Evolutionary conservation across 495 filamentous ascomycete species (phyloP).

Genomic region (Letharia columbiana): DNA sequence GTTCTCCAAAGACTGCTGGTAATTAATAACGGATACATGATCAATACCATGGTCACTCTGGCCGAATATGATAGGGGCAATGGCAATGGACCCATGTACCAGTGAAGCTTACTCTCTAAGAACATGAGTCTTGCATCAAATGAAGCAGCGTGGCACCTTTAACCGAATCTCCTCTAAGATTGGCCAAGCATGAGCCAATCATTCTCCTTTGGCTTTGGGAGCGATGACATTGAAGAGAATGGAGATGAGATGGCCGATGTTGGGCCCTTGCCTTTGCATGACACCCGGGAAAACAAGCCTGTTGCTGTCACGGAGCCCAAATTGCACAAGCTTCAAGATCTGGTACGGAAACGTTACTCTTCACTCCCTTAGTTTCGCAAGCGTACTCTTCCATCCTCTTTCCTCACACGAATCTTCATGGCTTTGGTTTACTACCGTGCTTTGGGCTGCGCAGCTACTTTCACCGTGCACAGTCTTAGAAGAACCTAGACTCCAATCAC

Average conservation of each 20-base stretch:
- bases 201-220: constrained; percentile 76
- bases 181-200: constrained; percentile 27
- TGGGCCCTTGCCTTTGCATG: background rate
- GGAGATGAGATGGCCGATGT: constrained; percentile 27
- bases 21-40: too few species aligned
- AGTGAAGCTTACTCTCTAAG: background rate
- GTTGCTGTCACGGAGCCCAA: constrained; percentile 24
- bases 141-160: background rate
- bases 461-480: background rate
- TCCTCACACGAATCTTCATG: background rate
- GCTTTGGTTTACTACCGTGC: background rate
- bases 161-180: background rate
- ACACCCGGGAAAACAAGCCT: background rate
- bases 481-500: background rate
- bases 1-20: too few species aligned
- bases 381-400: background rate
- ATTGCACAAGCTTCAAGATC: constrained; percentile 38
- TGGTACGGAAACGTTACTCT: constrained; percentile 34
- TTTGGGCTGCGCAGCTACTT: background rate
- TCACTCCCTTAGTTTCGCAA: background rate
- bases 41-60: too few species aligned
- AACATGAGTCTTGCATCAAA: too few species aligned
- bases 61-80: background rate
- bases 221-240: constrained; percentile 69
- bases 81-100: background rate